phyloP scores from a whole-genome alignment of 495 filamentous ascomycete species.

The Daldinia bambusicola region DNA sequence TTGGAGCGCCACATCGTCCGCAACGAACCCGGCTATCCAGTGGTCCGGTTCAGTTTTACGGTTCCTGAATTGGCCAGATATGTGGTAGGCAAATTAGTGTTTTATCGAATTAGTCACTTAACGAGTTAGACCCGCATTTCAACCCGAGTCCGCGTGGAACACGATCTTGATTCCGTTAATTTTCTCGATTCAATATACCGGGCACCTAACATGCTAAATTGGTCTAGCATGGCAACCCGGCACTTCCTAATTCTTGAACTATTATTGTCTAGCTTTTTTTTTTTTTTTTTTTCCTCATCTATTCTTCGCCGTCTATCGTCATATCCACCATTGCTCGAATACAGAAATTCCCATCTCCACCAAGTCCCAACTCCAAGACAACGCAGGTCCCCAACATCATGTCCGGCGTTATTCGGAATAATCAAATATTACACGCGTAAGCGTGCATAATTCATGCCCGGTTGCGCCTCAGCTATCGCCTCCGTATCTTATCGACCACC shows the following conservation, averaged over 20 bases:
- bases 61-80: conserved; percentile 29
- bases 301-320: neutral
- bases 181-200: conserved; percentile 7
- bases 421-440: conserved; percentile 29
- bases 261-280: conserved; percentile 3
- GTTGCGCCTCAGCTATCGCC: conserved; percentile 10
- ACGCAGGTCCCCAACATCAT: conserved; percentile 45
- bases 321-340: neutral
- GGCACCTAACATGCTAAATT: neutral
- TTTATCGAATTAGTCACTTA: conserved; percentile 27
- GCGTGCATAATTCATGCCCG: conserved; percentile 39
- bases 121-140: conserved; percentile 12
- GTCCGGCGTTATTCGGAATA: conserved; percentile 38
- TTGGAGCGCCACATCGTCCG: conserved; percentile 21
- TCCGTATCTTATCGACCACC: conserved; percentile 30
- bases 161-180: conserved; percentile 6
- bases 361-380: neutral
- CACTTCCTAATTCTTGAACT: neutral
- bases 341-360: conserved; percentile 18
- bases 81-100: conserved; percentile 25
- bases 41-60: conserved; percentile 20
- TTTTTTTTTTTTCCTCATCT: conserved; percentile 1
- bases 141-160: conserved; percentile 6
- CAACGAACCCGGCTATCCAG: conserved; percentile 13
- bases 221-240: conserved; percentile 1